phyloP scores from a whole-genome alignment of 148 eudicot genomes.

The Salicornia ramosissima region DNA sequence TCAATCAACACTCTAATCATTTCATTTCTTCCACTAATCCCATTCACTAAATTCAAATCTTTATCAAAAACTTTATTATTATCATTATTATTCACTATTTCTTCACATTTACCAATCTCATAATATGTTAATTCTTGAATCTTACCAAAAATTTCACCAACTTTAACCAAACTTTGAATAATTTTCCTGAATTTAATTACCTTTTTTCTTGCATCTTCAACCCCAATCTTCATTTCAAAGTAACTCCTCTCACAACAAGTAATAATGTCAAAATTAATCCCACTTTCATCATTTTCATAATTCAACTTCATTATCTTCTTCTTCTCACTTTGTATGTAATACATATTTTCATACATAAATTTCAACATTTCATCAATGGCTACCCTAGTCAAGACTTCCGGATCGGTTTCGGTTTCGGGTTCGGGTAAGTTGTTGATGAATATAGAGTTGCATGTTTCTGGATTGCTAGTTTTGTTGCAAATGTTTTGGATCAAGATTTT shows the following conservation, averaged over 20 bases:
- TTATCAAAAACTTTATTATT: conserved; percentile 4
- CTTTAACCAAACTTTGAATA: conserved; percentile 2
- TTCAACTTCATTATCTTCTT: background rate
- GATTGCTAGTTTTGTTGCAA: conserved; percentile 15
- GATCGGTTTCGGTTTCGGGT: conserved; percentile 16
- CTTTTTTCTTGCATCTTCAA: conserved; percentile 11
- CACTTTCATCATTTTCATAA: background rate
- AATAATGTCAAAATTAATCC: background rate
- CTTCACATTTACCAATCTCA: conserved; percentile 22
- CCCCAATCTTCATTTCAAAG: background rate
- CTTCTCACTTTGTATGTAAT: conserved; percentile 7
- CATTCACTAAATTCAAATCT: conserved; percentile 1
- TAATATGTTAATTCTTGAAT: background rate
- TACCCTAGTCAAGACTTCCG: conserved; percentile 6
- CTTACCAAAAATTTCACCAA: conserved; percentile 8
- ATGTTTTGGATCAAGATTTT: conserved; percentile 13
- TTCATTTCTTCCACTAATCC: conserved; percentile 6
- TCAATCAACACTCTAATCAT: conserved; percentile 8
- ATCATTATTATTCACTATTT: too few relatives aligned
- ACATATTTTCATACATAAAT: background rate
- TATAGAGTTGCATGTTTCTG: conserved; percentile 14
- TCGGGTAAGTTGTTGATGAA: conserved; percentile 11
- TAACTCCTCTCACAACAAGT: conserved; percentile 11
- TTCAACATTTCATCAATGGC: conserved; percentile 17
- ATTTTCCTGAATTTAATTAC: background rate